phyloP scores from a whole-genome alignment of 331 rosid species.

The Rosa hybrid region DNA sequence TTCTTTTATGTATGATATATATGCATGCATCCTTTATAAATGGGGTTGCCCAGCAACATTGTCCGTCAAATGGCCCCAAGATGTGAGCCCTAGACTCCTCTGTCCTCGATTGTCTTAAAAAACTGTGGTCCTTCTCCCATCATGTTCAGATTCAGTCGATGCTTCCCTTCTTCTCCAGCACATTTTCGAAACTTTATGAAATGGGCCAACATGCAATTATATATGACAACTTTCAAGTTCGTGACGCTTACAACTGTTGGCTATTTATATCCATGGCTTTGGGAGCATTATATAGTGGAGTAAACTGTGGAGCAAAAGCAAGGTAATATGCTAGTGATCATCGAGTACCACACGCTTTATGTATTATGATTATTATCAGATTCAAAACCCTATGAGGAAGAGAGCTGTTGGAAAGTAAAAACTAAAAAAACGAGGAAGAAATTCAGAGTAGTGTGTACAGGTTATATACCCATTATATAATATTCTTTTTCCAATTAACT shows the following conservation, averaged over 20 bases:
- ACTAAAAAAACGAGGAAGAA: neutral
- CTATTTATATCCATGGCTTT: neutral
- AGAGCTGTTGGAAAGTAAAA: neutral
- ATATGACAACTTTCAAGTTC: neutral
- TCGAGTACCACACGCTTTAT: neutral
- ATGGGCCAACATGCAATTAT: conserved; percentile 5
- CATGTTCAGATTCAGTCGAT: neutral
- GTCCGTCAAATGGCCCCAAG: conserved; percentile 11
- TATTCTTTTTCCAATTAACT: neutral
- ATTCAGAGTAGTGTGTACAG: neutral
- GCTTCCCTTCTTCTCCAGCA: conserved; percentile 11
- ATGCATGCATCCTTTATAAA: neutral
- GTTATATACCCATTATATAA: no score
- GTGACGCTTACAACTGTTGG: neutral
- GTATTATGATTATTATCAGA: neutral
- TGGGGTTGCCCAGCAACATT: neutral
- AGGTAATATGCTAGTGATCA: neutral
- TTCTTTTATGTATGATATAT: neutral
- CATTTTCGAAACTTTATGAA: neutral
- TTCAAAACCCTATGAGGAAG: neutral
- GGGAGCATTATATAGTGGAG: neutral
- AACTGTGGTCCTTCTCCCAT: conserved; percentile 1
- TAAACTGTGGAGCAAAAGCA: neutral
- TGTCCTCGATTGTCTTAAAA: conserved; percentile 1
- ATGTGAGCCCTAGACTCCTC: neutral